Evolutionary conservation across 345 rosid genomes (phyloP).

Genomic region (Iberis pinnata): DNA sequence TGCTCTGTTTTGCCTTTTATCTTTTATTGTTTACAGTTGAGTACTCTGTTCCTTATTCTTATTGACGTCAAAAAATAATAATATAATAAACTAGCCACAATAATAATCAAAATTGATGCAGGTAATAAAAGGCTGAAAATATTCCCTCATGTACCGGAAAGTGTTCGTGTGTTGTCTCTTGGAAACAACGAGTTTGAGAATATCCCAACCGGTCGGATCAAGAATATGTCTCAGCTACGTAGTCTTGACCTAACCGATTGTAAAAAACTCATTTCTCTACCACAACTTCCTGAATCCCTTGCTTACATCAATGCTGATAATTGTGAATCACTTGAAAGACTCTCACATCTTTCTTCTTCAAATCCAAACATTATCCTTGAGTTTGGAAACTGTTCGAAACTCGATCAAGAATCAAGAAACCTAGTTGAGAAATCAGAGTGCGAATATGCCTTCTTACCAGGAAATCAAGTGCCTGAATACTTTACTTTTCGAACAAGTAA

Average conservation of each 20-base stretch:
- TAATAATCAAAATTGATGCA: too few relatives aligned
- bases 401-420: conserved; percentile 7
- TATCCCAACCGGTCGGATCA: not conserved
- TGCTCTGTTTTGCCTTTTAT: too few relatives aligned
- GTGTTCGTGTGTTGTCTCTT: conserved; percentile 5
- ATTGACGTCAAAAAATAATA: too few relatives aligned
- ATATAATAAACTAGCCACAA: too few relatives aligned
- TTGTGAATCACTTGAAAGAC: not conserved
- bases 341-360: not conserved
- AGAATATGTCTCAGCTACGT: not conserved
- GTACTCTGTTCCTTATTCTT: too few relatives aligned
- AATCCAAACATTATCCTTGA: not conserved
- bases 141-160: not conserved
- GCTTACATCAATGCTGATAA: not conserved
- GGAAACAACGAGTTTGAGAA: not conserved
- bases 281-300: not conserved
- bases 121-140: conserved; percentile 1
- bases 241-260: conserved; percentile 1
- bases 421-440: not conserved
- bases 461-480: not conserved
- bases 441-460: not conserved
- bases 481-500: not conserved
- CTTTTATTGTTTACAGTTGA: too few relatives aligned
- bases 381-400: not conserved
- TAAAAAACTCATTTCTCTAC: not conserved